Percentiles rank a stretch among this genome's conserved stretches.
phyloP scores from a whole-genome alignment of 495 filamentous ascomycete species.

The Terfezia boudieri region DNA sequence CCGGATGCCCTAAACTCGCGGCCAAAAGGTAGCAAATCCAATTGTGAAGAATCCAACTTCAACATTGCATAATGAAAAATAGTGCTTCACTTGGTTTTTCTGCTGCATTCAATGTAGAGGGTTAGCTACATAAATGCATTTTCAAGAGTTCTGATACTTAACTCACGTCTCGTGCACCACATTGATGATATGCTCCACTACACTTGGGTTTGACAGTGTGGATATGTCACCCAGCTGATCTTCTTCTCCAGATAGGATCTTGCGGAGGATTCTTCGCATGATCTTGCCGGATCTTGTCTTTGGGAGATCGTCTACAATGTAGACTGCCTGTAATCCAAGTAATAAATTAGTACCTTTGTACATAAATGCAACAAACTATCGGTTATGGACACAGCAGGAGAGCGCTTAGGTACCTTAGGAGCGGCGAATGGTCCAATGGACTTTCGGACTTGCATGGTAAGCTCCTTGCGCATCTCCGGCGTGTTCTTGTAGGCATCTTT shows the following conservation, averaged over 20 bases:
- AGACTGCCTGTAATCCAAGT: constrained; percentile 33
- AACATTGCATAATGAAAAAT: no score
- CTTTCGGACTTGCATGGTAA: constrained; percentile 84
- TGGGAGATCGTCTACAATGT: constrained; percentile 72
- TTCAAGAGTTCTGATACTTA: no score
- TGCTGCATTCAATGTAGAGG: no score
- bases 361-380: neutral
- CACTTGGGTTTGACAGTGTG: constrained; percentile 33
- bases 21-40: no score
- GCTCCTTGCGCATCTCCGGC: constrained; percentile 74
- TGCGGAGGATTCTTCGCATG: constrained; percentile 89
- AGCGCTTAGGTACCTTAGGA: constrained; percentile 34
- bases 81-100: no score
- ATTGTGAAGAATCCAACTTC: no score
- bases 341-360: neutral
- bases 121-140: no score
- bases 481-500: constrained; percentile 63
- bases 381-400: neutral
- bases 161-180: constrained; percentile 9
- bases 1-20: no score
- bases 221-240: constrained; percentile 85
- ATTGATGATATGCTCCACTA: constrained; percentile 75
- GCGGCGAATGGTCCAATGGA: constrained; percentile 94
- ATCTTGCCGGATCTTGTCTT: constrained; percentile 98
- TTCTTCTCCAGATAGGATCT: constrained; percentile 92